Percentiles rank a stretch among this genome's conserved stretches.
Conservation (phyloP, 2,329 filamentous ascomycete species). For the Orbilia ellipsospora region DNA sequence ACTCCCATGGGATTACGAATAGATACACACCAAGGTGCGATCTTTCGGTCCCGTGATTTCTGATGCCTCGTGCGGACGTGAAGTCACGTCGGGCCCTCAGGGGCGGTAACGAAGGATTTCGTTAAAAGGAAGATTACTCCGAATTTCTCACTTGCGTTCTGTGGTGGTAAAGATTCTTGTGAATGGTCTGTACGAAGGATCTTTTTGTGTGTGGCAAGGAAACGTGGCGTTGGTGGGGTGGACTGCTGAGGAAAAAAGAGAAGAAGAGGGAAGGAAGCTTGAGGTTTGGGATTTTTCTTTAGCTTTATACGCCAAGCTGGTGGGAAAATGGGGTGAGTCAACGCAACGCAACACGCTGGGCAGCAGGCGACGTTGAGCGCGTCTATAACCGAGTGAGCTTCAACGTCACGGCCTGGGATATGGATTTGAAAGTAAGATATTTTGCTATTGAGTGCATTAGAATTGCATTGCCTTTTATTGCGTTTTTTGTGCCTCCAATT, state of each 20-base stretch:
- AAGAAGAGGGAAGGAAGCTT: constrained; percentile 11
- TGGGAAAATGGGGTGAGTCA: constrained; percentile 17
- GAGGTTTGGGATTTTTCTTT: constrained; percentile 7
- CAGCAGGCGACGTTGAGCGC: no score
- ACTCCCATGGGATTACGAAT: constrained; percentile 47
- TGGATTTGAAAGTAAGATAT: no score
- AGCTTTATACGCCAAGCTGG: constrained; percentile 47
- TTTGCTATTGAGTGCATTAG: no score
- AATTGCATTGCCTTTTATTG: no score
- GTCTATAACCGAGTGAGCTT: no score
- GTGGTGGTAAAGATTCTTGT: constrained; percentile 1
- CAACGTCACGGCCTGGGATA: no score
- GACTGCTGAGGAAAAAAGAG: constrained; percentile 64
- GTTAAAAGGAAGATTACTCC: constrained; percentile 77
- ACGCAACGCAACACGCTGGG: constrained; percentile 24
- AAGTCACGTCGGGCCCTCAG: constrained; percentile 76
- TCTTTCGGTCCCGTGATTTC: constrained; percentile 70
- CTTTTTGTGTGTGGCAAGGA: constrained; percentile 70
- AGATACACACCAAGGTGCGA: constrained; percentile 31
- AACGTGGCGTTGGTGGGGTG: constrained; percentile 71
- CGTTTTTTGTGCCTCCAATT: no score
- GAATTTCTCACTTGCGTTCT: constrained; percentile 80
- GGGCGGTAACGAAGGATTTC: constrained; percentile 68
- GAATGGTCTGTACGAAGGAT: background rate
- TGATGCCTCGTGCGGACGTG: constrained; percentile 78